Evolutionary conservation across 2,329 filamentous ascomycete species (phyloP).

Genomic region (Monosporascus sp.): DNA sequence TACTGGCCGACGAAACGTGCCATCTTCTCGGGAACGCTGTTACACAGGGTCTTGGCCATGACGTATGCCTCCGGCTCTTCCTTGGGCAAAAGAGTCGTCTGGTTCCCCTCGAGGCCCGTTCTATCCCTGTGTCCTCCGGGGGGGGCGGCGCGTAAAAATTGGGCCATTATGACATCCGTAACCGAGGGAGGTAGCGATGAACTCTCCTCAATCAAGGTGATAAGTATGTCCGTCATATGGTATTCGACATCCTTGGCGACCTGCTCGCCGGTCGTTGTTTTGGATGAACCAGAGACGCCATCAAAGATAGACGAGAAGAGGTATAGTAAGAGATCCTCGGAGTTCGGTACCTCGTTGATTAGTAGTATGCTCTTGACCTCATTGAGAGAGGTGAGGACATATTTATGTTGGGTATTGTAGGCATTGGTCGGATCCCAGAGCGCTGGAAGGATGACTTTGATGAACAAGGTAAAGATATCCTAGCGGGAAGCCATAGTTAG

Average conservation of each 20-base stretch:
- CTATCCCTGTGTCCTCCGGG: constrained; percentile 57
- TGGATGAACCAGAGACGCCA: constrained; percentile 74
- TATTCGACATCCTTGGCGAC: constrained; percentile 91
- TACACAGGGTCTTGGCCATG: constrained; percentile 94
- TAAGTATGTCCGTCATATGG: constrained; percentile 80
- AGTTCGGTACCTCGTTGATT: constrained; percentile 78
- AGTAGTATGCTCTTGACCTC: constrained; percentile 94
- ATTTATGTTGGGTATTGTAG: constrained; percentile 90
- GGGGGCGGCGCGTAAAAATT: constrained; percentile 85
- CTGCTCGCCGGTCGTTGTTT: constrained; percentile 69
- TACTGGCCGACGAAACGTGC: constrained; percentile 90
- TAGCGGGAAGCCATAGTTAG: constrained; percentile 30
- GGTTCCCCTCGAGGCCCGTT: constrained; percentile 61
- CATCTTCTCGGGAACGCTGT: constrained; percentile 87
- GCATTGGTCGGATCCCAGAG: constrained; percentile 81
- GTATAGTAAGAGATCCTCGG: constrained; percentile 71
- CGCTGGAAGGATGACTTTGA: constrained; percentile 75
- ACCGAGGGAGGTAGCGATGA: constrained; percentile 71
- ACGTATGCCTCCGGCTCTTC: constrained; percentile 89
- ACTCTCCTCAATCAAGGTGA: constrained; percentile 82
- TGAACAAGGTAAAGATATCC: constrained; percentile 91
- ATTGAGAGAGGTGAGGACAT: constrained; percentile 80
- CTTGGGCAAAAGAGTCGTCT: constrained; percentile 78
- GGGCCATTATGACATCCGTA: constrained; percentile 88
- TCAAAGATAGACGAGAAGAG: constrained; percentile 91